Evolutionary conservation across 2,329 filamentous ascomycete genomes (phyloP), one percentile per base, ranked within the genome.

Genomic region (Aspergillus sp.): DNA sequence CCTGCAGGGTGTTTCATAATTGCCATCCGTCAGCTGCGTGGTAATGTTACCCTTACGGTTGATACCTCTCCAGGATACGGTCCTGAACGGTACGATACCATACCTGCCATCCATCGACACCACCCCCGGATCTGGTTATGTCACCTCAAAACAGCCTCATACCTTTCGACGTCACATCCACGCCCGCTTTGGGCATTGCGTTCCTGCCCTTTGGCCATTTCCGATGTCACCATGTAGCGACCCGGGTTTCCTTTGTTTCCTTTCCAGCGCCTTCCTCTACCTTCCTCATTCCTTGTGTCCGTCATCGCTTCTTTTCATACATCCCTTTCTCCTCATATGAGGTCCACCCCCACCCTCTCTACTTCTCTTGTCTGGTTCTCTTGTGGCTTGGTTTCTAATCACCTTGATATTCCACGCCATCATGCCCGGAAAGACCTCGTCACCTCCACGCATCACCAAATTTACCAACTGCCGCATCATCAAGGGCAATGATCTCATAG

Each of bases 381-480:
- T 36, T 10, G 32, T 32, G 14, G 53, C 63, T 20, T 60, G 52
- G 51, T 26, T 62, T 64, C 47, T 76, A 71, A 24, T 32, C 32
- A 9, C 4, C 12, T 31, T 14, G 26, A 55, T 60, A n/a, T 3
- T 42, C 16, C 36, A n/a, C 56, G 24, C 54, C 65, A 68, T 36
- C 62, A 76, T 76, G 73, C 71, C 76, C 65, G 67, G 75, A 65
- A 69, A 77, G 69, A 64, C 73, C 57, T 58, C 67, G n/a, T 54
- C 66, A 11, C 56, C 61, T 14, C 72, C 75, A 52, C 80, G 81
- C 54, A 88, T 96, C 72, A 92, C 90, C 71, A 95, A 94, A 74
- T 90, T 96, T 74, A 95, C 91, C 70, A 96, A 96, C 78, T 96
- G 92, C 73, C 87, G 89, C 54, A 80, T 96, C 26, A 81, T 94